Evolutionary conservation across 495 filamentous ascomycete genomes (phyloP), one percentile per base, ranked within the genome.

Genomic region (Aspergillus conjunctus): DNA sequence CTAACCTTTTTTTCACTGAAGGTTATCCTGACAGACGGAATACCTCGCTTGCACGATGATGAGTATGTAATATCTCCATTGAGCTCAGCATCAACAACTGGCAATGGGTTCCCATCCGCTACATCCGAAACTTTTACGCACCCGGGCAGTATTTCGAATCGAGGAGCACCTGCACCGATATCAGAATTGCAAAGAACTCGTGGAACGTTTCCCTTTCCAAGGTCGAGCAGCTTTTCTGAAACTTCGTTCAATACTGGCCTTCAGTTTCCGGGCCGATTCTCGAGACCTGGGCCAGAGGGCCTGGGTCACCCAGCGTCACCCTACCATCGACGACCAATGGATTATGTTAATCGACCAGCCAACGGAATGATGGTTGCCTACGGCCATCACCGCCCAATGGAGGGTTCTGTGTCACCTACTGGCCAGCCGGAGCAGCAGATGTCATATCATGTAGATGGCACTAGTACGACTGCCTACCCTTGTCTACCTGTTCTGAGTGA

Each of bases 221-320:
- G 78, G 49, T 79, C 78, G 2, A 79, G 73, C 61, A 81, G 78
- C 43, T 62, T 79, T 33, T 81, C 78, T 0, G 75, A 78, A 56
- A 56, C 72, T 3, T 73, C 76, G 1, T 76, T 68, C 49, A 69
- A 73, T 45, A 60, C 67, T 14, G 66, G 72, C n/a, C 62, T 77
- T 55, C 73, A 70, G 39, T 60, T 73, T 20, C 73, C 68, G 7
- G 68, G 64, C 22, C 71, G 71, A 20, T 77, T 64, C 37, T 55
- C 71, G n/a, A 68, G 71, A 26, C 63, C 72, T 17, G 67, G 69
- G 11, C 48, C 73, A 18, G 71, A 71, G 33, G 48, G 63, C 12
- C 48, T 73, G 11, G 60, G 56, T 44, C 74, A 69, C 46, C 53
- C 70, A 4, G 59, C 60, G 18, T 59, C 77, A 30, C 64, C 78